Evolutionary conservation across 164 flowering plant genomes (phyloP).

Genomic region (Malania oleifera): DNA sequence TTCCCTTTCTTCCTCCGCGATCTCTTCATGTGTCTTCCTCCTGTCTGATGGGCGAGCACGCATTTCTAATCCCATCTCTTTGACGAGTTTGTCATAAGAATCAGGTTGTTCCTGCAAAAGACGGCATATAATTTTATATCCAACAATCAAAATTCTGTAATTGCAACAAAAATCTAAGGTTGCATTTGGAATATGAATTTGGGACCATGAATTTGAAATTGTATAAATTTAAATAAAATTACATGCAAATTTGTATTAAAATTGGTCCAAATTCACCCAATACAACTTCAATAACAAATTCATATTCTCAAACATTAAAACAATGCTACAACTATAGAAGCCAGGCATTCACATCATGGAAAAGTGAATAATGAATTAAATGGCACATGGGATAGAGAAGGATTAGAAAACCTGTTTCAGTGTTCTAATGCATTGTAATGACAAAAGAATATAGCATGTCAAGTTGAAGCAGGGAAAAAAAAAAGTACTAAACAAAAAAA

Average conservation of each 20-base stretch:
- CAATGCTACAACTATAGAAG: not conserved
- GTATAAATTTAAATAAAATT: too few relatives aligned
- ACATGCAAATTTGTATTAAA: too few relatives aligned
- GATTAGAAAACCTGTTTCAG: conserved; percentile 1
- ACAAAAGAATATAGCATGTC: too few relatives aligned
- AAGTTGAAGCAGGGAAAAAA: too few relatives aligned
- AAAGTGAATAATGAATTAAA: not conserved
- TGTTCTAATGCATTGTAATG: too few relatives aligned
- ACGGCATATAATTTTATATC: not conserved
- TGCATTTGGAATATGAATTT: too few relatives aligned
- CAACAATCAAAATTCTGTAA: not conserved
- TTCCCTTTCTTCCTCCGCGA: conserved; percentile 88
- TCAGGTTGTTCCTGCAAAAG: conserved; percentile 61
- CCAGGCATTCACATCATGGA: not conserved
- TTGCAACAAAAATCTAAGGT: not conserved
- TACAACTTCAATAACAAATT: too few relatives aligned
- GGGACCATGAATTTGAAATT: too few relatives aligned
- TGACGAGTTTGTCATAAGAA: conserved; percentile 62
- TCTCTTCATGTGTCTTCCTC: conserved; percentile 87
- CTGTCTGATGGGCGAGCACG: conserved; percentile 88
- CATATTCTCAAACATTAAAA: conserved; percentile 5
- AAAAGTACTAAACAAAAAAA: too few relatives aligned
- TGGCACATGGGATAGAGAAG: not conserved
- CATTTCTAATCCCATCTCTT: conserved; percentile 64
- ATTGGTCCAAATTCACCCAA: too few relatives aligned